Base-by-base conservation (phyloP, 768 basidiomycete species). In the Phallus indusiatus region DNA sequence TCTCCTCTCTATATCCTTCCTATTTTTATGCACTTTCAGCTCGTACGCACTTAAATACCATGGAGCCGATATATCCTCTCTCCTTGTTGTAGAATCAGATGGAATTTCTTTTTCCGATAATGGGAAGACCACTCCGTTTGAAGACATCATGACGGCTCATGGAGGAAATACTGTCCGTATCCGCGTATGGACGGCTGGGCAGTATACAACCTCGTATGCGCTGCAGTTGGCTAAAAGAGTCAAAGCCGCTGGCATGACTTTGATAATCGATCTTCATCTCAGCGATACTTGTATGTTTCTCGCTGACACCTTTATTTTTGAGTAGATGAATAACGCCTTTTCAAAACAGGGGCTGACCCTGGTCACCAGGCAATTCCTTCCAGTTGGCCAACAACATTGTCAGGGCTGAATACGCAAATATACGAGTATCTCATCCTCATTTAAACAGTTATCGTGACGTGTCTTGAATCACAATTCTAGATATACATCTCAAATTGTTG, bases 131-230 rank as follows among this genome's bases (percentile, higher is more conserved):
- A 55, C 62, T 34, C 62, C 70, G 1, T 77, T 82, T 60, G 83
- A 85, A 64, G 75, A 71, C 0, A 84, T 85, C 56, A 70, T 84
- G 7, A 68, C 68, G 11, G 74, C 74, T 51, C 78, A 81, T 60
- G 84, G 83, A 34, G 72, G 74, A 49, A 84, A 84, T 61, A 70
- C 82, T 7, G 82, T 79, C 9, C 77, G 84, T 12, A 78, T 84
- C 49, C 73, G 84, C 12, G 69, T 85, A 28, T 85, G 84, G 84
- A 84, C 82, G 0, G 78, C 81, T 61, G 80, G 79, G n/a, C 74
- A 74, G 60, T 73, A 74, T 53, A 79, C 77, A 62, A 66, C 81
- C 56, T 69, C 65, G 37, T 81, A 82, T 62, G 82, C 75, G 0
- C 71, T 85, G 21, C 73, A 74, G 0, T 68, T 84, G 46, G 82